phyloP scores from a whole-genome alignment of 257 asterid species.

The Solanum chiquidenum region DNA sequence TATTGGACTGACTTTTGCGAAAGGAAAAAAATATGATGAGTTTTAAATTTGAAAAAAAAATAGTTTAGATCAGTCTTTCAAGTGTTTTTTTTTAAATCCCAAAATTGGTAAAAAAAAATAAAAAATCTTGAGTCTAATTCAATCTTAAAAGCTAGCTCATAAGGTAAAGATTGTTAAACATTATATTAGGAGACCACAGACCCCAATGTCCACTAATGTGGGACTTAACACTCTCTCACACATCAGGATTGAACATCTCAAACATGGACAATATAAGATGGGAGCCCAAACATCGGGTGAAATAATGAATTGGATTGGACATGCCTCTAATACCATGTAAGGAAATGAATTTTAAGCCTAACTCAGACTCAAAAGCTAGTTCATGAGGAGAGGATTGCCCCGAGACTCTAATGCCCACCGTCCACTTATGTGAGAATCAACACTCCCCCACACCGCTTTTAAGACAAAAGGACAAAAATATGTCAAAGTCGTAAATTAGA shows the following conservation, averaged over 20 bases:
- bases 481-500: neutral
- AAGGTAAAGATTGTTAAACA: neutral
- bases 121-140: too few species aligned
- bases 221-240: neutral
- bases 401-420: neutral
- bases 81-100: neutral
- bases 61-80: neutral
- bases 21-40: neutral
- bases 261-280: neutral
- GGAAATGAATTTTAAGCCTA: neutral
- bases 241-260: neutral
- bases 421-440: neutral
- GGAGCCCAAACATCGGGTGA: neutral
- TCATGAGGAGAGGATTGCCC: neutral
- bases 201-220: neutral
- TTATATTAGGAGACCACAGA: neutral
- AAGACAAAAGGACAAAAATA: neutral
- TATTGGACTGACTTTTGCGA: neutral
- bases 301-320: neutral
- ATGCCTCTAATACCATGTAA: too few species aligned
- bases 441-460: neutral
- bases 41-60: neutral
- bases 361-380: too few species aligned
- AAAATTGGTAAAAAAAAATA: too few species aligned
- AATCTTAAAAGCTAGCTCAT: too few species aligned